phyloP scores from a whole-genome alignment of 2,329 filamentous ascomycete genomes.

The Trichoderma aggressivum region DNA sequence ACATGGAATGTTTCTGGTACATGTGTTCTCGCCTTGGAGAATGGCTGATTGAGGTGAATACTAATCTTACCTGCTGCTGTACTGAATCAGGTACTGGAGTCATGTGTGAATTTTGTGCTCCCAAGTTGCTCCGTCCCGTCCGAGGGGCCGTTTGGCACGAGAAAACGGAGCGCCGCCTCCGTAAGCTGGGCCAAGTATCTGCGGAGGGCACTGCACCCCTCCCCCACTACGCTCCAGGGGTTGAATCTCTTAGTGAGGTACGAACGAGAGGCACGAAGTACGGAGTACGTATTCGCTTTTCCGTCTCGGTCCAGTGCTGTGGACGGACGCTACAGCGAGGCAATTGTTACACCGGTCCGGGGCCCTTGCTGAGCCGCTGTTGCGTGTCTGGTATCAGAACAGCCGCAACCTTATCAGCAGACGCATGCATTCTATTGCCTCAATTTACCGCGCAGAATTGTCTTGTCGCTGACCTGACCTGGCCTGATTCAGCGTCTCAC shows the following conservation, averaged over 20 bases:
- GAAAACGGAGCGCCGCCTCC: slow-evolving; percentile 5
- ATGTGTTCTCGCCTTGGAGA: not conserved
- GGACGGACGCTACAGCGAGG: not conserved
- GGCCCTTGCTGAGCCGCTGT: not conserved
- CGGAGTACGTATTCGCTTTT: not conserved
- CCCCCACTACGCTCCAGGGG: slow-evolving; percentile 9
- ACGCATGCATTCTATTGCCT: not conserved
- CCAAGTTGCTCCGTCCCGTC: not conserved
- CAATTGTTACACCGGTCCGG: not conserved
- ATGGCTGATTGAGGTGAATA: not conserved
- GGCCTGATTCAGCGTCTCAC: slow-evolving; percentile 4
- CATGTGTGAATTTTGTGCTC: not conserved
- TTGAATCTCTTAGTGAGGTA: not conserved
- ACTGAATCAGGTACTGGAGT: not conserved
- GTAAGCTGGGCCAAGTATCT: not conserved
- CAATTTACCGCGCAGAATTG: not conserved
- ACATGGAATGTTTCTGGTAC: not conserved
- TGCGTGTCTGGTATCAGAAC: not conserved
- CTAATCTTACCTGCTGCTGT: not conserved
- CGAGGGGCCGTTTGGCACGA: slow-evolving; percentile 3
- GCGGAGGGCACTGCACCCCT: slow-evolving; percentile 4
- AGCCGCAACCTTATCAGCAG: not conserved
- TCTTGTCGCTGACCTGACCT: not conserved
- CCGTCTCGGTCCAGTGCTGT: not conserved
- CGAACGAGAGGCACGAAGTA: not conserved